Evolutionary conservation across 2,329 filamentous ascomycete genomes (phyloP), one percentile per base, ranked within the genome.

Genomic region (Metarhizium album): DNA sequence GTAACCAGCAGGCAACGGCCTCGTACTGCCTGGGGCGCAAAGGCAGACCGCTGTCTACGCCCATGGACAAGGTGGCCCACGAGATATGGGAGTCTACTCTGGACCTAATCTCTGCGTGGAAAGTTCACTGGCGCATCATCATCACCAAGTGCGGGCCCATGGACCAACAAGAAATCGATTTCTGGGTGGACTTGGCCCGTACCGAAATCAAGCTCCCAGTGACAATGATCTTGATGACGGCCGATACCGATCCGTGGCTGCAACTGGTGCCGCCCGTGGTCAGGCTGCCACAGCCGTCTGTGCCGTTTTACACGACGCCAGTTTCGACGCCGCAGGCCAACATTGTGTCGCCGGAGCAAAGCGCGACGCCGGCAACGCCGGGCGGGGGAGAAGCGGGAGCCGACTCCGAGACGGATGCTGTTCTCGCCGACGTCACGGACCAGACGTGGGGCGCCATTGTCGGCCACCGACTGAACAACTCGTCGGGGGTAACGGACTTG

Each of bases 1-100:
- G 88, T 2, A 80, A 79, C 53, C 80, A 86, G 54, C 86, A 90
- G 63, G 80, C 83, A 57, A 86, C 78, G 16, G 78, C 82, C 1
- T 84, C 86, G 0, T 91, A 90, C 64, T 87, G 84, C 58, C 70
- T 91, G 43, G 73, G 80, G 16, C 72, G 83, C 54, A 75, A 80
- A 66, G 72, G 76, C 57, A 71, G 75, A 50, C 63, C 71, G 1
- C 61, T 76, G 2, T 70, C 76, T 7, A 75, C 72, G 14, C 61
- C 70, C 1, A 79, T 89, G 54, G 71, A 71, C 14, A 80, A 86
- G 22, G 72, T 90, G n/a, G 80, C 81, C 1, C 75, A 78, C 46
- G 86, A 90, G 59, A 86, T 93, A 3, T 91, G 87, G 86, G 78
- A 82, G 50, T 86, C 82, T 1, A 91, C 87, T 0, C 70, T 84